Evolutionary conservation across 345 rosid genomes (phyloP).

Genomic region (Melaleuca alternifolia): DNA sequence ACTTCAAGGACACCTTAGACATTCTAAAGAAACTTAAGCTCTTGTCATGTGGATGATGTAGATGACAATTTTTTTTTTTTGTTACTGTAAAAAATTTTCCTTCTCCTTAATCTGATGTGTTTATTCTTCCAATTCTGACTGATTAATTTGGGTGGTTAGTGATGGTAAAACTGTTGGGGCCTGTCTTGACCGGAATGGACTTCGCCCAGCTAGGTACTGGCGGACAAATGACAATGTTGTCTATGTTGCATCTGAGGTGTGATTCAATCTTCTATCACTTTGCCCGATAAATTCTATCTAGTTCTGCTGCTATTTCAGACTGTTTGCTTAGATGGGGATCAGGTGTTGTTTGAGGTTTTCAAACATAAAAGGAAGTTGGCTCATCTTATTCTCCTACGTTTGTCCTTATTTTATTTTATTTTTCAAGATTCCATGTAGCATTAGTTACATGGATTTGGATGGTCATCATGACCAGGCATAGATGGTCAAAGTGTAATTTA

Average conservation of each 20-base stretch:
- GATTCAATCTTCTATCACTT: slow-evolving; percentile 11
- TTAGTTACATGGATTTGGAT: background rate
- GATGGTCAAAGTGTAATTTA: background rate
- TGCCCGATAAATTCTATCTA: background rate
- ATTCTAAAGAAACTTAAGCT: background rate
- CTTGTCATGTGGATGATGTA: background rate
- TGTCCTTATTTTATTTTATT: background rate
- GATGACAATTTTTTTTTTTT: background rate
- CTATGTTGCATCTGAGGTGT: slow-evolving; percentile 97
- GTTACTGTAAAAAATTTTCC: background rate
- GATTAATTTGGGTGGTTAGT: slow-evolving; percentile 42
- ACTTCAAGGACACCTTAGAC: background rate
- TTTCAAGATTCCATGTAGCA: background rate
- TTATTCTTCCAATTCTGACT: background rate
- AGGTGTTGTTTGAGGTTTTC: background rate
- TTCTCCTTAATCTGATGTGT: slow-evolving; percentile 16
- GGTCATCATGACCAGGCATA: background rate
- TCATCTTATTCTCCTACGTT: background rate
- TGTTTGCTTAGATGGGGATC: background rate
- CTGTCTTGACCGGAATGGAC: slow-evolving; percentile 95
- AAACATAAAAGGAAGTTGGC: background rate
- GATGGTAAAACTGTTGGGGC: slow-evolving; percentile 99
- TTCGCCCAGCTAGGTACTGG: slow-evolving; percentile 99
- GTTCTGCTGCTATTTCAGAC: background rate
- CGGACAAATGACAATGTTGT: slow-evolving; percentile 85